Base-by-base conservation (phyloP, 768 basidiomycete genomes). In the Psilocybe tampanensis region DNA sequence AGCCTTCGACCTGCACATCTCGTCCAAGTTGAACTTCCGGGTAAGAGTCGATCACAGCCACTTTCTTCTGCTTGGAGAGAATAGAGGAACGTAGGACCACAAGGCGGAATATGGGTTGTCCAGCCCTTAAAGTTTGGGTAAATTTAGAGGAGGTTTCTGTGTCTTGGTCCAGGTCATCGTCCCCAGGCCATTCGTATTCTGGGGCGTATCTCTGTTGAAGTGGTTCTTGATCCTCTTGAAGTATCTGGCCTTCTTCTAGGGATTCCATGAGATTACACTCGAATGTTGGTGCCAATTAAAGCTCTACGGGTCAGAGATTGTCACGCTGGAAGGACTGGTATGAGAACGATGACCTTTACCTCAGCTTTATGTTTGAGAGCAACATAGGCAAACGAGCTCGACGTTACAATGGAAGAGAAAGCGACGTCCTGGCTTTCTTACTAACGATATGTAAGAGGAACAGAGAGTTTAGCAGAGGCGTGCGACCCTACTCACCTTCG, bases 11-110 rank as follows among this genome's bases (percentile, higher is more conserved):
- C 1, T 83, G 75, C 41, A 78, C 69, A 68, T 94, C 92, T 33
- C 92, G 79, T 15, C 92, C 92, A 56, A 94, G 76, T 63, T 92
- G 86, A 3, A 86, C 75, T 67, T 91, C 86, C 9, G 78, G 71
- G 64, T 85, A 83, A 3, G 80, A 72, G 61, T 81, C 79, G 42
- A 79, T 51, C 24, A 78, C 66, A 18, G 70, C 78, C 44, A 82
- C 49, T 54, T 62, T 75, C 48, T 78, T 74, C 60, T 71, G 74
- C 34, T 72, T 76, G 48, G 90, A 82, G 41, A 93, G 71, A 47
- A 90, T 78, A 13, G 83, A 86, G 33, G 89, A 79, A n/a, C 71
- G 74, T 47, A 78, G 70, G 15, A 74, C 80, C 49, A 87, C 72
- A 32, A 92, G 76, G 54, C 89, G 81, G 56, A 80, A 70, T 23